A percentile compares a stretch with the other conserved stretches of the same genome.
These are phyloP conservation scores for Bacterosira constricta DNA, from an alignment of 108 stramenopile species.

Conservation along the genomic window DNA sequence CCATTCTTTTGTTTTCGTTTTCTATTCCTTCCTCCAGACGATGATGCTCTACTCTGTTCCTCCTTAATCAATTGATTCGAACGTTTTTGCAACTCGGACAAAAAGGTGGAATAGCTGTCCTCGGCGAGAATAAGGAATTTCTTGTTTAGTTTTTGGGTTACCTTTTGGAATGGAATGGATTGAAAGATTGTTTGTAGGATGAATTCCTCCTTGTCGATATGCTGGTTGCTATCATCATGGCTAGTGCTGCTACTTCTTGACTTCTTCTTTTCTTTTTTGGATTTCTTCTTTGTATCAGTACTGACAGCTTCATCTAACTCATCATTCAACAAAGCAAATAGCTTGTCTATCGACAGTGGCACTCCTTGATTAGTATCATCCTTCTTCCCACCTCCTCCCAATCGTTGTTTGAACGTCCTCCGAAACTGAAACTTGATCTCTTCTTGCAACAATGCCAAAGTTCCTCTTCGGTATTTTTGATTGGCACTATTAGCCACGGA, in stretches of 20 bases:
- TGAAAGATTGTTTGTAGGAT: slow-evolving; percentile 28
- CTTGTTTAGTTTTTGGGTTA: slow-evolving; percentile 29
- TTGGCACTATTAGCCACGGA: too few species aligned
- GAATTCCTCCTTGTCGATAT: slow-evolving; percentile 22
- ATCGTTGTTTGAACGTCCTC: slow-evolving; percentile 22
- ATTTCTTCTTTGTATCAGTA: neutral
- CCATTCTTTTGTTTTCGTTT: slow-evolving; percentile 25
- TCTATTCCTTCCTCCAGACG: neutral
- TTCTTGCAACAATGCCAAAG: slow-evolving; percentile 15
- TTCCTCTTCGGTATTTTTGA: slow-evolving; percentile 9
- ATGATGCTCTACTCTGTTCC: slow-evolving; percentile 1
- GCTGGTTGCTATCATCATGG: neutral
- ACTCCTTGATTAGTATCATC: neutral
- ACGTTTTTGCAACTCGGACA: slow-evolving; percentile 35
- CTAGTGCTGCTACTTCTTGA: neutral
- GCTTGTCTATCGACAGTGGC: slow-evolving; percentile 1
- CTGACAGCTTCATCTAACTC: neutral
- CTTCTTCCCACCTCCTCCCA: neutral
- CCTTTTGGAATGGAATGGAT: slow-evolving; percentile 38
- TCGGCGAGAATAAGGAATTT: slow-evolving; percentile 30
- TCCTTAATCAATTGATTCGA: slow-evolving; percentile 29
- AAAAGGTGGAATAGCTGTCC: slow-evolving; percentile 29
- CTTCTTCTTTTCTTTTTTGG: too few species aligned
- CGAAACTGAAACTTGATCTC: slow-evolving; percentile 47
- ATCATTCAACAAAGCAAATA: slow-evolving; percentile 13